These are phyloP conservation scores for Penicillium daleae DNA, from an alignment of 495 filamentous ascomycete species.

Conservation along the genomic window DNA sequence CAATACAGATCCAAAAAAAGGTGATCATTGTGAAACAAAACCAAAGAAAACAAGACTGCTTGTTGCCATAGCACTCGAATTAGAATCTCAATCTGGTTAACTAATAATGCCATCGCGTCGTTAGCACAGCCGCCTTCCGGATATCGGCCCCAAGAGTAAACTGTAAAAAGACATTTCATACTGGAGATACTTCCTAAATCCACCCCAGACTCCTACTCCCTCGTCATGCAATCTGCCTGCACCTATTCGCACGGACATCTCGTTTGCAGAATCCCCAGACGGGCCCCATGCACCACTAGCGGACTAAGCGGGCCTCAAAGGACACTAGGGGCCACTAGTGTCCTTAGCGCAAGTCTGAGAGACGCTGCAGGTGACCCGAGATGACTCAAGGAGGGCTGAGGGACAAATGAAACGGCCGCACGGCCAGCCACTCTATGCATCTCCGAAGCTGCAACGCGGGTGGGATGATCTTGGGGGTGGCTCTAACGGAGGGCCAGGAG, in stretches of 20 bases:
- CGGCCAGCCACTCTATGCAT: constrained; percentile 18
- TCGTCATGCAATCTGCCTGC: not conserved
- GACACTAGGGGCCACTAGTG: constrained; percentile 11
- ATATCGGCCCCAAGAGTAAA: not conserved
- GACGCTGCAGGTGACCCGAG: constrained; percentile 37
- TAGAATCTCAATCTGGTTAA: not conserved
- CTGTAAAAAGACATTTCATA: not conserved
- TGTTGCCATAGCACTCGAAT: not conserved
- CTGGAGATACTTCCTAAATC: not conserved
- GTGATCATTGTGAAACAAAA: not conserved
- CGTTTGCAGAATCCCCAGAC: constrained; percentile 39
- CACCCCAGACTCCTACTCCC: not conserved
- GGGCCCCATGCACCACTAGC: constrained; percentile 24
- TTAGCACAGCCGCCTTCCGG: not conserved
- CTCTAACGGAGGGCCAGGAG: not conserved
- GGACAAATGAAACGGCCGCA: constrained; percentile 32
- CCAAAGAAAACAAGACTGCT: not conserved
- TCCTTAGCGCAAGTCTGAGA: constrained; percentile 30
- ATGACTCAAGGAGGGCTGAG: constrained; percentile 26
- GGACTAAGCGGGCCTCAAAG: not conserved
- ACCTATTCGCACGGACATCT: constrained; percentile 33
- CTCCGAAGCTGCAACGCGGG: constrained; percentile 2
- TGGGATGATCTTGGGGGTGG: constrained; percentile 17
- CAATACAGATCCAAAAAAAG: not conserved
- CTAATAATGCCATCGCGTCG: not conserved